Evolutionary conservation across 1,139 yeast genomes (phyloP).

Genomic region (Starmera stellimalicola): DNA sequence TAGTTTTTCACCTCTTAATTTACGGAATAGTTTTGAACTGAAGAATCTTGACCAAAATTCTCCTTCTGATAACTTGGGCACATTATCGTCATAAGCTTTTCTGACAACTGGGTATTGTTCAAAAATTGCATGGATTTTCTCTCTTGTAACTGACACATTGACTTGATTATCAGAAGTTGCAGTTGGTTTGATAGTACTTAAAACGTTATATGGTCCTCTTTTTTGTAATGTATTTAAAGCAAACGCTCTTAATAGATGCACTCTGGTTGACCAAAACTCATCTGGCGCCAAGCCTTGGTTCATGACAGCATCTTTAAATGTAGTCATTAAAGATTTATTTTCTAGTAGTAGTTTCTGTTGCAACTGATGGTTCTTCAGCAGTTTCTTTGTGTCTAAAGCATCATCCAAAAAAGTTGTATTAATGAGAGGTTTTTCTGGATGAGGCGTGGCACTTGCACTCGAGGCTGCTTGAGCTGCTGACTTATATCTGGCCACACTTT

Average conservation of each 20-base stretch:
- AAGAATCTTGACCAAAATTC: constrained; percentile 98
- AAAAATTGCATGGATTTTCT: constrained; percentile 81
- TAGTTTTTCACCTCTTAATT: constrained; percentile 82
- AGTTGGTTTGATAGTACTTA: constrained; percentile 88
- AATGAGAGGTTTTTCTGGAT: constrained; percentile 23
- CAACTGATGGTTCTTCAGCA: constrained; percentile 60
- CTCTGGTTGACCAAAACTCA: constrained; percentile 83
- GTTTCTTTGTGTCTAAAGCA: constrained; percentile 35
- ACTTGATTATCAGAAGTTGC: constrained; percentile 87
- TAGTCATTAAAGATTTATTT: constrained; percentile 58
- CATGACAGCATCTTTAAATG: constrained; percentile 85
- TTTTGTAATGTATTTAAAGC: constrained; percentile 80
- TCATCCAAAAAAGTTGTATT: constrained; percentile 30
- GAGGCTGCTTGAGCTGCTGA: constrained; percentile 27
- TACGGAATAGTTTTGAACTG: constrained; percentile 77
- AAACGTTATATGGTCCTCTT: constrained; percentile 87
- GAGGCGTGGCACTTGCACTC: constrained; percentile 25
- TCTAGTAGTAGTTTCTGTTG: constrained; percentile 72
- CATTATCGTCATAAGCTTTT: constrained; percentile 81
- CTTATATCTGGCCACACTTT: constrained; percentile 59
- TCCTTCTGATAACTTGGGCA: constrained; percentile 81
- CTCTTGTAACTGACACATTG: constrained; percentile 85
- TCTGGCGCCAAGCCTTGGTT: constrained; percentile 65
- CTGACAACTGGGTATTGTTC: constrained; percentile 91
- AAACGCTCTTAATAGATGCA: constrained; percentile 72